Evolutionary conservation across 2,329 filamentous ascomycete species (phyloP).

Genomic region (Beauveria medogensis): DNA sequence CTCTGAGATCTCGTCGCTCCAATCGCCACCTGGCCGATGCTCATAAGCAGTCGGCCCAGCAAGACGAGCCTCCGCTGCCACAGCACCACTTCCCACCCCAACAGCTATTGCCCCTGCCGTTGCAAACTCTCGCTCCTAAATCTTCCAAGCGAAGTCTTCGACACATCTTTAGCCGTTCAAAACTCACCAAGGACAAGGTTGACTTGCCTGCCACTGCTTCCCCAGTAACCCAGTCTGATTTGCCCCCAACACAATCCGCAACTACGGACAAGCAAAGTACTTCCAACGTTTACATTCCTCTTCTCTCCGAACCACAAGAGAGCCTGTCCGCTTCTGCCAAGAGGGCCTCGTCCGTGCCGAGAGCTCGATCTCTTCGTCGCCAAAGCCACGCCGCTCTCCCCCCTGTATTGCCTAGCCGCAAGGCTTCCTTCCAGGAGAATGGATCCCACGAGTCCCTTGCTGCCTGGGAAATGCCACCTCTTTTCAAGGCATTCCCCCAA

Average conservation of each 20-base stretch:
- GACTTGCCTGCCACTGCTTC: background rate
- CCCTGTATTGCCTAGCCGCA: background rate
- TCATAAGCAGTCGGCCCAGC: background rate
- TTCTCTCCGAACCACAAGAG: background rate
- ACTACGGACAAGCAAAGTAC: background rate
- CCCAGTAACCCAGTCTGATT: background rate
- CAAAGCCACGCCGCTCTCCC: background rate
- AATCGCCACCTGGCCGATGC: background rate
- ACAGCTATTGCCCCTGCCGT: background rate
- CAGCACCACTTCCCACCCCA: background rate
- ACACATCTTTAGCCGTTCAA: constrained; percentile 11
- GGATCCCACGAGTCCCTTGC: constrained; percentile 25
- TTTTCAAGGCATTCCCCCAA: constrained; percentile 84
- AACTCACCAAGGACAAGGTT: constrained; percentile 5
- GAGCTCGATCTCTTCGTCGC: background rate
- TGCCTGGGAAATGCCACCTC: constrained; percentile 61
- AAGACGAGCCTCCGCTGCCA: background rate
- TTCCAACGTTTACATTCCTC: background rate
- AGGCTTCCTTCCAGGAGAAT: constrained; percentile 9
- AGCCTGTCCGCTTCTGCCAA: background rate
- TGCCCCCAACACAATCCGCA: background rate
- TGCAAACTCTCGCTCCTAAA: background rate
- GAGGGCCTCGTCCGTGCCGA: background rate
- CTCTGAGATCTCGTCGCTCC: constrained; percentile 10
- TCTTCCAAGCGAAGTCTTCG: constrained; percentile 8